Evolutionary conservation across 768 basidiomycete species (phyloP), one percentile per base, ranked within the genome.

Genomic region (Leccinum boreale): DNA sequence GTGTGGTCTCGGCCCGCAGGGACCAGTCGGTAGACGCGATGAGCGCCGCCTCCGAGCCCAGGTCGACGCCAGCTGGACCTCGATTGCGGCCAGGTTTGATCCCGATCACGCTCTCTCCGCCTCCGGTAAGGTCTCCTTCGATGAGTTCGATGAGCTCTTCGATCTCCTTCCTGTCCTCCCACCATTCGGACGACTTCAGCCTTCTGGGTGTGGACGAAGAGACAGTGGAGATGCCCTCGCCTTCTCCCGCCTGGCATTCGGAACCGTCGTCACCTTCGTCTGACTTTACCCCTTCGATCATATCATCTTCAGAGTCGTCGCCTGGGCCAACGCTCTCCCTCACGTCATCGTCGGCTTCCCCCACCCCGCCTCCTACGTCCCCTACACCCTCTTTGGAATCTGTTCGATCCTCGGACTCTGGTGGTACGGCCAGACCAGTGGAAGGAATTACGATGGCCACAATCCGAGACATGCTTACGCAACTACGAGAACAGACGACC

Each of bases 141-240:
- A 73, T 77, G 4, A 73, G 70, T 35, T 77, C 77, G 5, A 50
- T 69, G 44, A 67, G 58, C 15, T 76, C 75, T 11, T 64, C 61
- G 6, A 61, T 67, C 56, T 83, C 81, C 0, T 84, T 78, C 65
- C 62, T 84, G 50, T 81, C 81, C 4, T 83, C 81, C 17, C 87
- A 89, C 59, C 86, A 92, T 60, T 92, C 91, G 0, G 90, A 93
- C 55, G 90, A 90, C 61, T 73, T 77, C 35, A 73, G 74, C 74
- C 58, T 77, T 69, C 66, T 80, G 75, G 77, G 67, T 58, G 65
- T 65, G n/a, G 76, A 75, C 57, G 60, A 70, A 58, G 62, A 58
- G 21, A 55, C 60, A 17, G 48, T 60, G 11, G 58, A 58, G 33
- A 45, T 68, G 29, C 59, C 44, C 29, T 67, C 71, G n/a, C 63